Evolutionary conservation across 305 asterid genomes (phyloP), one percentile per base, ranked within the genome.

Genomic region (Fraxinus floribunda): DNA sequence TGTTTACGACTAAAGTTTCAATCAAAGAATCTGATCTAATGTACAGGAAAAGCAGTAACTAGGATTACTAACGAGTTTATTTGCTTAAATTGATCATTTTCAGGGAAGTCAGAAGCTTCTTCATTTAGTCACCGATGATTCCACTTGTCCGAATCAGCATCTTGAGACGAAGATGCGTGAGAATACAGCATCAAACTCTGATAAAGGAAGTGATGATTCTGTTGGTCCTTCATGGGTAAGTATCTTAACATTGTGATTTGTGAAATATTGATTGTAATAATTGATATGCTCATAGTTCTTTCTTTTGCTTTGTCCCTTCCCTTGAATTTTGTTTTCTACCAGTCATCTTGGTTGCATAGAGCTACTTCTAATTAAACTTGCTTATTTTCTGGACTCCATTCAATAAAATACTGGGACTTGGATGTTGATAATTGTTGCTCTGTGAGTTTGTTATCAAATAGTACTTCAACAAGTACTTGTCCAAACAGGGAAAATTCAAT

Each of bases 81-180:
- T 80, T 38, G 10, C 60, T 76, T 77, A 22, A 15, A 64, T 34
- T 22, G 79, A 57, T 81, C 70, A 24, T 80, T 85, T 83, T 79
- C 94, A 96, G 99, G 99, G 99, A 79, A 94, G 98, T 81, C 92
- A 92, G 85, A 92, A 91, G 88, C 98, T 96, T 84, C 92, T 94
- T 84, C 88, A 87, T 26, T 87, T 96, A 74, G 94, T 96, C 75
- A 90, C 92, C 35, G 94, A 96, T 79, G 76, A 83, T 78, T 90
- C 95, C 6, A 18, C 73, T 83, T 60, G 68, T 55, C 87, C 83
- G 77, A 74, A 84, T 36, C 79, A 87, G 76, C 81, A 87, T 15
- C 77, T 66, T 78, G 87, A 87, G 77, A 83, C 7, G 78, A 84
- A 39, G 46, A 39, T 78, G 68, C 64, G 34, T 16, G 82, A 86